Evolutionary conservation across 2,329 filamentous ascomycete genomes (phyloP).

Genomic region (Raffaelea arxii): DNA sequence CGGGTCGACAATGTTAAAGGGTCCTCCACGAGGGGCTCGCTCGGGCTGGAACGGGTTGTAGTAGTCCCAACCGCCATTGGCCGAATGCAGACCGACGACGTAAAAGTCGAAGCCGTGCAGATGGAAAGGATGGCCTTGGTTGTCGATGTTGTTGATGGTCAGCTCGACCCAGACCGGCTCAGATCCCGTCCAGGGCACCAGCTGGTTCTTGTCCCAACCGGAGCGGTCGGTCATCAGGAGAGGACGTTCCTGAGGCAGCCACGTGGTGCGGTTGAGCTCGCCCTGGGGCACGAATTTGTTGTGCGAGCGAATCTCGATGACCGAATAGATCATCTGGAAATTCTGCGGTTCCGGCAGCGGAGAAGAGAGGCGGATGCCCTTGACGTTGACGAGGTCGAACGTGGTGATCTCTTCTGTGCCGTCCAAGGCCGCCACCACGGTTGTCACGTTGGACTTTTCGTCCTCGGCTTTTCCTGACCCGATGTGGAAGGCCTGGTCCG

Average conservation of each 20-base stretch:
- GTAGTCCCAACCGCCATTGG: conserved; percentile 16
- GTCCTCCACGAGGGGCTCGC: conserved; percentile 12
- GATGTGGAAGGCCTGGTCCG: neutral
- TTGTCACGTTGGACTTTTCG: neutral
- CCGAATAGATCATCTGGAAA: conserved; percentile 13
- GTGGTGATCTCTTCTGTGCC: neutral
- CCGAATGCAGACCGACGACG: conserved; percentile 13
- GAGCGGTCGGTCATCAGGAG: conserved; percentile 10
- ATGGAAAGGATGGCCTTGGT: conserved; percentile 17
- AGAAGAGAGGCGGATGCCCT: conserved; percentile 3
- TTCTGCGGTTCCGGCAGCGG: conserved; percentile 9
- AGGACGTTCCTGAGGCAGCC: conserved; percentile 12
- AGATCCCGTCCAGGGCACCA: conserved; percentile 15
- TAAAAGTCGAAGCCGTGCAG: conserved; percentile 18
- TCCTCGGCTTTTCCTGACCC: neutral
- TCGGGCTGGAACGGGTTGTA: conserved; percentile 15
- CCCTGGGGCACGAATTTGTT: conserved; percentile 13
- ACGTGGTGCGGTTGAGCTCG: conserved; percentile 16
- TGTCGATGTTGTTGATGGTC: conserved; percentile 17
- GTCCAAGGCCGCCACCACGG: too few species aligned
- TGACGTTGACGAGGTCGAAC: conserved; percentile 8
- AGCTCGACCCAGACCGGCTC: conserved; percentile 15
- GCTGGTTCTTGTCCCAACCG: conserved; percentile 15
- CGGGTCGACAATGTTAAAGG: conserved; percentile 11
- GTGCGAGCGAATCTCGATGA: conserved; percentile 13